Evolutionary conservation across 2,329 filamentous ascomycete species (phyloP), one percentile per base, ranked within the genome.

Genomic region (Curvularia sp.): DNA sequence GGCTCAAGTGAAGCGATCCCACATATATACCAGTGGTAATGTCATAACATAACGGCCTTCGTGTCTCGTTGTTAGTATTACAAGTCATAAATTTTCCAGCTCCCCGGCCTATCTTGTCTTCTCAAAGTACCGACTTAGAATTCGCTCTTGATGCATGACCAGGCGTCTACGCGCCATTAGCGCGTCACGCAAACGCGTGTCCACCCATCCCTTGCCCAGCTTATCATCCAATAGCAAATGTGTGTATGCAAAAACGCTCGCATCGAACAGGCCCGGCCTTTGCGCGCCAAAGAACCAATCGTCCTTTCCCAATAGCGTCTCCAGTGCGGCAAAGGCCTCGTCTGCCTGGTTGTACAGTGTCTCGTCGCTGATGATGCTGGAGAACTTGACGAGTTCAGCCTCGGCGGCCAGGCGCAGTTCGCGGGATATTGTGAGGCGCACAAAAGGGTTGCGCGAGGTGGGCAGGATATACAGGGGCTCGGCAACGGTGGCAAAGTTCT

Each of bases 211-310:
- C 15, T 73, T 71, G 1, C 78, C 80, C 63, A 92, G 70, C 1
- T 69, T 70, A 32, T 87, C 83, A 59, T 90, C 87, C 50, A 96
- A 78, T 51, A 98, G 81, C 49, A 96, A 80, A 75, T 96, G 87
- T 0, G 91, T 93, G 77, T 97, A 99, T 3, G 92, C 88, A 78
- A 97, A 98, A 2, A 98, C 86, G 53, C 87, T 87, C 6, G 94
- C 93, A 78, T 99, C 95, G 67, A 98, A 94, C 23, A 94, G 72
- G 0, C 88, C 87, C 0, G 94, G 92, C 15, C 77, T 73, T 28
- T 76, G 49, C 56, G 75, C 73, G 4, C 80, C 83, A 69, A 89
- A 89, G 74, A 90, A 91, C 81, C 87, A 89, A 18, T 79, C 69
- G 36, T 86, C 76, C 0, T 83, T 76, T 1, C 82, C 86, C 9